Base-by-base conservation (phyloP, 2,329 filamentous ascomycete species). In the Corinectria fuckeliana region DNA sequence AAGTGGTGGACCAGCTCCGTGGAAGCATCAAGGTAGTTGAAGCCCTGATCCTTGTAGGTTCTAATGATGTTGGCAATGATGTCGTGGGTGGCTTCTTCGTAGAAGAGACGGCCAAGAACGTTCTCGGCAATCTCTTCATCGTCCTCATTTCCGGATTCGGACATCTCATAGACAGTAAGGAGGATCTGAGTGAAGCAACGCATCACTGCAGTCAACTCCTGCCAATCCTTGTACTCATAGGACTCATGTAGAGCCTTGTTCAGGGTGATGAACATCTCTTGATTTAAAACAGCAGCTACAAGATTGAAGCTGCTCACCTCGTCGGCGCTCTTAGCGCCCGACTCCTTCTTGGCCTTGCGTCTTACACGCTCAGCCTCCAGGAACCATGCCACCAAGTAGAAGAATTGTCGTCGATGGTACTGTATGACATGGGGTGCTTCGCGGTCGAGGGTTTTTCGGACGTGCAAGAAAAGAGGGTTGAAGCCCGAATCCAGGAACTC, bases 81-180 rank as follows among this genome's bases (percentile, higher is more conserved):
- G 62, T 99, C 94, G 71, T 99, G 93, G 0, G 93, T 97, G 0
- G 91, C 87, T 72, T 98, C 93, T 76, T 99, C 95, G 77, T 99
- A 99, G 75, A 99, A 99, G n/a, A 99, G 92, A 61, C 94, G 91
- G 69, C 91, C 96, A 51, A 97, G 87, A 11, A 96, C 97, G 68
- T 99, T 99, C 73, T 99, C 94, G 0, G 95, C 94, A 73, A 99
- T 98, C 69, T 98, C 95, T 72, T 96, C 91, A 66, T 99, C 92
- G n/a, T 97, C 93, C 63, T 97, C 93, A 26, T 91, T 85, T 1
- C 86, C 84, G 1, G 92, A 95, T 45, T 91, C 87, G 1, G 88
- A 82, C 93, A 99, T 98, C 61, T 96, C 92, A 70, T 97, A 93
- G 2, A 98, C 90, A 0, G 93, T 97, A 23, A 97, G 83, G 18